Evolutionary conservation across 306 rosid species (phyloP).

Genomic region (Benincasa hispida): DNA sequence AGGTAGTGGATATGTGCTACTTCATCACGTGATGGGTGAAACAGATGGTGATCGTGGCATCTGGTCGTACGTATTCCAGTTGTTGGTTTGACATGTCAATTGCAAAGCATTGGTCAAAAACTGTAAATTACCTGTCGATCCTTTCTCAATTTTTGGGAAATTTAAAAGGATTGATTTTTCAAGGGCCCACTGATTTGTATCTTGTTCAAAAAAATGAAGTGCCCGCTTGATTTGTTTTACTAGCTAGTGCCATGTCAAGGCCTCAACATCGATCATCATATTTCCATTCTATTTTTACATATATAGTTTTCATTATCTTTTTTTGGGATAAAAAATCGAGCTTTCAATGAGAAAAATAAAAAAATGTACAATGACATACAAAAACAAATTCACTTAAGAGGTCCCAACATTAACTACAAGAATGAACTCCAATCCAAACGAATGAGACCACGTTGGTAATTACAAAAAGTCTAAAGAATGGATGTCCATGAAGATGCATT

Average conservation of each 20-base stretch:
- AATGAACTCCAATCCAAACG: neutral
- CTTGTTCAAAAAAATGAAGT: neutral
- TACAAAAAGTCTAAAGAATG: neutral
- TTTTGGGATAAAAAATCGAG: neutral
- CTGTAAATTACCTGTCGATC: conserved; percentile 16
- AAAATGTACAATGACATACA: too few relatives aligned
- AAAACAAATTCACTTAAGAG: neutral
- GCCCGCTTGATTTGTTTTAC: neutral
- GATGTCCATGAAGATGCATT: neutral
- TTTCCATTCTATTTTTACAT: neutral
- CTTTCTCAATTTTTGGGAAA: conserved; percentile 2
- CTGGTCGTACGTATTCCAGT: conserved; percentile 75
- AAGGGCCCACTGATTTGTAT: neutral
- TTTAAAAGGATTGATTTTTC: conserved; percentile 6
- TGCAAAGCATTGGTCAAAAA: neutral
- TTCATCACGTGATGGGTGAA: conserved; percentile 99
- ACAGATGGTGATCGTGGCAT: conserved; percentile 76
- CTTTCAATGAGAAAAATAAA: too few relatives aligned
- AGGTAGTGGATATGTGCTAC: conserved; percentile 94
- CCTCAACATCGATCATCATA: neutral
- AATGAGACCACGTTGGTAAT: neutral
- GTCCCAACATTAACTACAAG: neutral
- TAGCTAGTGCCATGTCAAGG: neutral
- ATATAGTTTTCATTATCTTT: neutral
- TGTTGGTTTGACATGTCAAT: neutral